phyloP scores from a whole-genome alignment of 164 flowering plant genomes.

The Sextonia rubra region DNA sequence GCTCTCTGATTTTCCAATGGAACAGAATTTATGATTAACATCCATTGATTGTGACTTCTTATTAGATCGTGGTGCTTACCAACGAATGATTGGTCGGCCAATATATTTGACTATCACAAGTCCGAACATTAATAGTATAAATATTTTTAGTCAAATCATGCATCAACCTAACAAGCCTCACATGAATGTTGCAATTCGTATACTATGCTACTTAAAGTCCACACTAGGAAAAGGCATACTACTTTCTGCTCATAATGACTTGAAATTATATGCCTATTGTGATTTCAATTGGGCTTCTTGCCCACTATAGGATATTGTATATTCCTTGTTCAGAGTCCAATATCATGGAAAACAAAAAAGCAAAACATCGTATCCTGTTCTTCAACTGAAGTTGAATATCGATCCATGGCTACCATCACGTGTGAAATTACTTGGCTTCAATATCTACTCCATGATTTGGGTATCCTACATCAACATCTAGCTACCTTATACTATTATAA shows the following conservation, averaged over 20 bases:
- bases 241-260: background rate
- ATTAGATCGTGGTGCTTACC: background rate
- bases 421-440: background rate
- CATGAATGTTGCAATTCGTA: background rate
- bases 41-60: too few species aligned
- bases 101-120: background rate
- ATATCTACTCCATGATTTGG: background rate
- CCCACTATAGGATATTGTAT: background rate
- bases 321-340: background rate
- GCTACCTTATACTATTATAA: too few species aligned
- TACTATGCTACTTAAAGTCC: background rate
- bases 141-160: background rate
- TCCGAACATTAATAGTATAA: background rate
- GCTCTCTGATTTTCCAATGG: too few species aligned
- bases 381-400: background rate
- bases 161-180: background rate
- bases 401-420: background rate
- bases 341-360: background rate
- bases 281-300: background rate
- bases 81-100: background rate
- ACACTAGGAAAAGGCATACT: background rate
- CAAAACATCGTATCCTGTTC: background rate
- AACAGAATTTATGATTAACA: too few species aligned
- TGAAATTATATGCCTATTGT: background rate
- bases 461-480: background rate